Conservation (phyloP, 148 eudicot species). For the Diospyros kaki region DNA sequence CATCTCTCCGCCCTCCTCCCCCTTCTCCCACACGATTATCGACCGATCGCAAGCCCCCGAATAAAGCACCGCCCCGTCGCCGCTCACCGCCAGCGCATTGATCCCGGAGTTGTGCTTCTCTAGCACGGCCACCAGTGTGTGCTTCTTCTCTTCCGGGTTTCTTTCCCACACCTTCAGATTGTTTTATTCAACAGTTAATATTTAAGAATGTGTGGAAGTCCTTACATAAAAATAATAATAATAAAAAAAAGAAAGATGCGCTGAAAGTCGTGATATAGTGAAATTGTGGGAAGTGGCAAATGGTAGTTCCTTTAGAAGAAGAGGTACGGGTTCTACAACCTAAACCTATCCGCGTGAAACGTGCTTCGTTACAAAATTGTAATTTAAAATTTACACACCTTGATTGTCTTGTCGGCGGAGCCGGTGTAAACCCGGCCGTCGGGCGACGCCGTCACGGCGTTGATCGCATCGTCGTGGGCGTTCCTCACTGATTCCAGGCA, state of each 20-base stretch:
- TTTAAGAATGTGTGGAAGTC: no score
- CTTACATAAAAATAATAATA: no score
- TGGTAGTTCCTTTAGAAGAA: no score
- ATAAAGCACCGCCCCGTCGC: constrained; percentile 53
- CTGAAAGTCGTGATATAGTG: no score
- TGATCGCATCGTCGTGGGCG: constrained; percentile 94
- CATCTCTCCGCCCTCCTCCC: constrained; percentile 31
- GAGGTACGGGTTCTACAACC: no score
- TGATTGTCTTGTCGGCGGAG: constrained; percentile 75
- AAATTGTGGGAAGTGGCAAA: no score
- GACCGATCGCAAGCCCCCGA: constrained; percentile 75
- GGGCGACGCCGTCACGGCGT: constrained; percentile 49
- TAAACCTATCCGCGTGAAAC: no score
- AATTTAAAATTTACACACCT: constrained; percentile 48
- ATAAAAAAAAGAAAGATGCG: no score
- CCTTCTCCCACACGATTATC: constrained; percentile 66
- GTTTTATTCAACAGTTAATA: no score
- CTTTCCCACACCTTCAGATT: no score
- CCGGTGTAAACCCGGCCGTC: constrained; percentile 71
- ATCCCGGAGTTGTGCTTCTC: constrained; percentile 66
- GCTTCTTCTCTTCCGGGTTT: constrained; percentile 31
- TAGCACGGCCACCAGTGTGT: constrained; percentile 41
- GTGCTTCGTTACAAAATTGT: no score
- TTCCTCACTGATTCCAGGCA: constrained; percentile 67
- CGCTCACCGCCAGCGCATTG: constrained; percentile 69